A percentile compares a stretch with the other conserved stretches of the same genome.
These are phyloP conservation scores for Phytophthora sojae DNA, from an alignment of 352 stramenopile species.

Conservation along the genomic window DNA sequence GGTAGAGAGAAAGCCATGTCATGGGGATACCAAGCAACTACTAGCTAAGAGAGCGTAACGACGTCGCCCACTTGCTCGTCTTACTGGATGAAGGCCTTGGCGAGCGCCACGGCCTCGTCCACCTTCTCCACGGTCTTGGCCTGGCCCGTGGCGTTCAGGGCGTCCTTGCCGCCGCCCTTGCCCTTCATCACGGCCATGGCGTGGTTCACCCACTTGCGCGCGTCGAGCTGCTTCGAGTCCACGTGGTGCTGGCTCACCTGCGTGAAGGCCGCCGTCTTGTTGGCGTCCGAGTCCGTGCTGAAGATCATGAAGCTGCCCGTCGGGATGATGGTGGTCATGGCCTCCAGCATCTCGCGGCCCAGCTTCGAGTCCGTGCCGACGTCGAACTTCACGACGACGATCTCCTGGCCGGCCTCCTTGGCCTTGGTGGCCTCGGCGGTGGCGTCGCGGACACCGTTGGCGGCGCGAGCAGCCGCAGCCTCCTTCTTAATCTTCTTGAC, in stretches of 20 bases:
- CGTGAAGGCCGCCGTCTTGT: conserved; percentile 95
- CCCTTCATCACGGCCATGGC: conserved; percentile 93
- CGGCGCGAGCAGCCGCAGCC: conserved; percentile 66
- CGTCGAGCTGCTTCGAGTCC: conserved; percentile 79
- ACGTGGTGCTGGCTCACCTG: conserved; percentile 89
- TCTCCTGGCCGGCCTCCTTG: conserved; percentile 65
- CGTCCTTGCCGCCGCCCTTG: conserved; percentile 95
- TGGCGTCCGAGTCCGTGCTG: conserved; percentile 90
- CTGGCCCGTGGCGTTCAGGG: conserved; percentile 76
- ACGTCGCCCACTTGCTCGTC: conserved; percentile 34
- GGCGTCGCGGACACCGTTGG: conserved; percentile 75
- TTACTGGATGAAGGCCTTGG: conserved; percentile 68
- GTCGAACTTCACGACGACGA: conserved; percentile 92
- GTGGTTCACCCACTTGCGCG: conserved; percentile 94
- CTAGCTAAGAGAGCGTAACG: conserved; percentile 32
- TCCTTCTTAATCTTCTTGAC: conserved; percentile 89
- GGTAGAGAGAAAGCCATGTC: conserved; percentile 13
- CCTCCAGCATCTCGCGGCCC: conserved; percentile 94
- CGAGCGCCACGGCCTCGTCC: conserved; percentile 70
- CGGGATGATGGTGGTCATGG: conserved; percentile 79
- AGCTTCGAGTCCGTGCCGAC: conserved; percentile 96
- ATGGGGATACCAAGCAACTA: background rate
- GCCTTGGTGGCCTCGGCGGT: conserved; percentile 61
- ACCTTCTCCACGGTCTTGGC: conserved; percentile 82
- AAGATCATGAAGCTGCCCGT: conserved; percentile 94